Conservation (phyloP, 1,284 basidiomycete genomes). For the Ganoderma boninense region DNA sequence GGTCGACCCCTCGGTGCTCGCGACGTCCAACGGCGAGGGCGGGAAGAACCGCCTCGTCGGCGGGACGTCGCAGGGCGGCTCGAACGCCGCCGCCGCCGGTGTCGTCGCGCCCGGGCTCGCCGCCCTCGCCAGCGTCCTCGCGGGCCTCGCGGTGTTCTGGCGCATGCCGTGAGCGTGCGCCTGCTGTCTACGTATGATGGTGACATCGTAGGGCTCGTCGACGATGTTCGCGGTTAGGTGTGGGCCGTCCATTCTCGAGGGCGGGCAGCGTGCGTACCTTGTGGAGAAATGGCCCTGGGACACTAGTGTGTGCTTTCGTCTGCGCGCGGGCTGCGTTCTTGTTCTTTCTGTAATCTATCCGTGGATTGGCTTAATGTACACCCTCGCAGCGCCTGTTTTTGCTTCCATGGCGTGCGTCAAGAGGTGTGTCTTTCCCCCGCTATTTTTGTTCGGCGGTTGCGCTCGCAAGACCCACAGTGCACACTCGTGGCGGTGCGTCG, state of each 20-base stretch:
- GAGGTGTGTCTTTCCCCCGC: not conserved
- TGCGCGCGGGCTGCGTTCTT: conserved; percentile 6
- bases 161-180: conserved; percentile 19
- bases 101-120: conserved; percentile 25
- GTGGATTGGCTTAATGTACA: conserved; percentile 22
- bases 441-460: not conserved
- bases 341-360: conserved; percentile 22
- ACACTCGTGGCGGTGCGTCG: not conserved
- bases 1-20: conserved; percentile 41
- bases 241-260: not conserved
- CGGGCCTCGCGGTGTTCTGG: conserved; percentile 20
- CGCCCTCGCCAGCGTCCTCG: conserved; percentile 20
- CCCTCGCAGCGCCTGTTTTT: conserved; percentile 15
- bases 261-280: not conserved
- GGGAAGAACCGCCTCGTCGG: conserved; percentile 38
- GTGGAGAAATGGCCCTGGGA: not conserved
- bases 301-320: conserved; percentile 3
- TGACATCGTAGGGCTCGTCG: too few species aligned
- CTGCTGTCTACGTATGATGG: not conserved
- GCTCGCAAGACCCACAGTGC: not conserved
- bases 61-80: conserved; percentile 43
- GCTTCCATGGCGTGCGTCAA: conserved; percentile 10
- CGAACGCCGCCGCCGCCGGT: conserved; percentile 32
- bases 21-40: conserved; percentile 42
- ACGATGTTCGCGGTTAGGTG: not conserved